Conservation (phyloP, 2,329 filamentous ascomycete genomes). For the Hirsutella thompsonii region DNA sequence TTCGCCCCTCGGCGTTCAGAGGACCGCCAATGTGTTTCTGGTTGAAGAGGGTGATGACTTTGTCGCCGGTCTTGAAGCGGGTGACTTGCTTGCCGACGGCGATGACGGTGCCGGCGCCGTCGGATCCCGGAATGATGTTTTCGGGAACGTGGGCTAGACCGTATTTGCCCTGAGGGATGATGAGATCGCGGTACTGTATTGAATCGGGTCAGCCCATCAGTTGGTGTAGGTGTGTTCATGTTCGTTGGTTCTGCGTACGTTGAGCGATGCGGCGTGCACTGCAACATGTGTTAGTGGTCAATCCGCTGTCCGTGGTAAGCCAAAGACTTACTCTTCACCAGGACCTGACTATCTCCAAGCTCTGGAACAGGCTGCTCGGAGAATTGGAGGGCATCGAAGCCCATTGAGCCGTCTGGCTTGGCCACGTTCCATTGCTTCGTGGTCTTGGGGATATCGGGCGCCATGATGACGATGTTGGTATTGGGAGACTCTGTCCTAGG, state of each 20-base stretch:
- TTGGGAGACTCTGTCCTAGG: too few species aligned
- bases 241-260: constrained; percentile 18
- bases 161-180: constrained; percentile 30
- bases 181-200: constrained; percentile 35
- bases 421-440: constrained; percentile 45
- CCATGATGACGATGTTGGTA: constrained; percentile 10
- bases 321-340: constrained; percentile 41
- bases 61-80: constrained; percentile 37
- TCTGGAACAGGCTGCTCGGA: constrained; percentile 43
- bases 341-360: constrained; percentile 56
- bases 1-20: constrained; percentile 17
- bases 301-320: not conserved
- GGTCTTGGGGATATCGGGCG: constrained; percentile 21
- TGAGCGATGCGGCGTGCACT: constrained; percentile 38
- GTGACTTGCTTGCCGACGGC: constrained; percentile 35
- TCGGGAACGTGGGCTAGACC: constrained; percentile 14
- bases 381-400: constrained; percentile 47
- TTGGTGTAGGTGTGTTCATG: not conserved
- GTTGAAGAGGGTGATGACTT: constrained; percentile 49
- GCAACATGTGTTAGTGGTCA: constrained; percentile 3
- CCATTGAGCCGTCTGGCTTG: constrained; percentile 21
- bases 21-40: constrained; percentile 36
- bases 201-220: not conserved
- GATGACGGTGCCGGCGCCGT: constrained; percentile 40
- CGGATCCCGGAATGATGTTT: constrained; percentile 36